Percentiles rank a stretch among this genome's conserved stretches.
These are phyloP conservation scores for Leccinellum albellum DNA, from an alignment of 768 basidiomycete genomes.

Conservation along the genomic window DNA sequence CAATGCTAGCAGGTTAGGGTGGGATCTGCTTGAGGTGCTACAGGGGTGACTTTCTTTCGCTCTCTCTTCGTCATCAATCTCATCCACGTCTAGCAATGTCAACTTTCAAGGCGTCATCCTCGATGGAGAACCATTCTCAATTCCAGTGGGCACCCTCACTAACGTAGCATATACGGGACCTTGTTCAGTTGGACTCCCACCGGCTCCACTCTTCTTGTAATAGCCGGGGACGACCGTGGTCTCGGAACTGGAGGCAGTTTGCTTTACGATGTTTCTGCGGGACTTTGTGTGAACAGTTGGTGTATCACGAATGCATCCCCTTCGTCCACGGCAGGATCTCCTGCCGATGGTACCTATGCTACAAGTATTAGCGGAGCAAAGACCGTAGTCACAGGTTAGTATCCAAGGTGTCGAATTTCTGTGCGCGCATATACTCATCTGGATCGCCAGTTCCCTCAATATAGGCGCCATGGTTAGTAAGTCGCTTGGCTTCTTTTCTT, in stretches of 20 bases:
- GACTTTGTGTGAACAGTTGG: conserved; percentile 43
- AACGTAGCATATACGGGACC: conserved; percentile 43
- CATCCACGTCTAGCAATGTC: conserved; percentile 40
- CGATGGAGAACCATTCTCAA: conserved; percentile 69
- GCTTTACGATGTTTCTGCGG: conserved; percentile 49
- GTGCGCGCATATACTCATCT: background rate
- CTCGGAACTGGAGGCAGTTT: conserved; percentile 67
- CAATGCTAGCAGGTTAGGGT: conserved; percentile 58
- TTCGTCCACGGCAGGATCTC: conserved; percentile 71
- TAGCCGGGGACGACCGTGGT: conserved; percentile 65
- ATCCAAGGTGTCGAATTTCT: background rate
- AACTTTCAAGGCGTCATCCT: conserved; percentile 72
- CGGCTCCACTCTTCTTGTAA: conserved; percentile 62
- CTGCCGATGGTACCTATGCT: conserved; percentile 71
- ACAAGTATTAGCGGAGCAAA: conserved; percentile 44
- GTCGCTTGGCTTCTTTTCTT: conserved; percentile 2
- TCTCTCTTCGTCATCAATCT: background rate
- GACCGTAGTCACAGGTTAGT: conserved; percentile 24
- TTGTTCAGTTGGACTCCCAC: conserved; percentile 70
- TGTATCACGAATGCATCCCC: conserved; percentile 63
- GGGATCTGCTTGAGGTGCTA: conserved; percentile 48
- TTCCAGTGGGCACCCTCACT: conserved; percentile 51
- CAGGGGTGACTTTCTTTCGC: conserved; percentile 43
- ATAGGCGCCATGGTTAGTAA: conserved; percentile 51
- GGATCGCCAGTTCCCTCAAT: conserved; percentile 32